Base-by-base conservation (phyloP, 176 grass and related monocot genomes). In the Aegilops speltoides region DNA sequence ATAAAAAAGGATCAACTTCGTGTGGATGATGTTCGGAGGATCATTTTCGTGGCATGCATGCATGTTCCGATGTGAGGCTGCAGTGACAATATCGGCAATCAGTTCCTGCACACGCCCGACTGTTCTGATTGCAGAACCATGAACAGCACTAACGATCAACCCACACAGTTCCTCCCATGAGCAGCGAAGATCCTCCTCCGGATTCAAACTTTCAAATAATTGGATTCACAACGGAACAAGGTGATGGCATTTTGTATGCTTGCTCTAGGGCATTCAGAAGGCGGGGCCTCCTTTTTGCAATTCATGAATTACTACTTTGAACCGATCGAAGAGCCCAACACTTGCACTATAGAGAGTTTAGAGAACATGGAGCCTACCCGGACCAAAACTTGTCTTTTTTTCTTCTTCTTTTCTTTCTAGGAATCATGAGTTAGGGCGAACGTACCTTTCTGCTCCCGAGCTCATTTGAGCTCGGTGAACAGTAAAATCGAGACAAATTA, bases 391-490 rank as follows among this genome's bases (percentile, higher is more conserved):
- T 60, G 15, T 36, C 33, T 33, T 36, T 36, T 36, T 36, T 36
- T 36, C 34, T 36, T 36, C 34, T 90, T 84, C 81, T 84, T 84
- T 84, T 73, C 64, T 91, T 91, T 60, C 74, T 61, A 87, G 60
- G 76, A 65, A 80, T 60, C 76, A 84, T 36, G 34, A 36, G 34
- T 36, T 29, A 29, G 29, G 29, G 29, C 5, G 4, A 34, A 34
- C 4, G 33, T 34, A 34, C 5, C 33, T 34, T 34, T 34, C 33
- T 32, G 33, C 33, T 34, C 33, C 33, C 5, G 33, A 34, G 33
- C 33, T 34, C 33, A 34, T 34, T 34, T 34, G 33, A 34, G 33
- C 33, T 33, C 3, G 33, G 33, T 34, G 33, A 34, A 34, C 33
- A 34, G 33, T 34, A 34, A 34, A 34, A 34, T 34, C 4, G 0